Base-by-base conservation (phyloP, 495 filamentous ascomycete species). In the Aspergillus wentii region DNA sequence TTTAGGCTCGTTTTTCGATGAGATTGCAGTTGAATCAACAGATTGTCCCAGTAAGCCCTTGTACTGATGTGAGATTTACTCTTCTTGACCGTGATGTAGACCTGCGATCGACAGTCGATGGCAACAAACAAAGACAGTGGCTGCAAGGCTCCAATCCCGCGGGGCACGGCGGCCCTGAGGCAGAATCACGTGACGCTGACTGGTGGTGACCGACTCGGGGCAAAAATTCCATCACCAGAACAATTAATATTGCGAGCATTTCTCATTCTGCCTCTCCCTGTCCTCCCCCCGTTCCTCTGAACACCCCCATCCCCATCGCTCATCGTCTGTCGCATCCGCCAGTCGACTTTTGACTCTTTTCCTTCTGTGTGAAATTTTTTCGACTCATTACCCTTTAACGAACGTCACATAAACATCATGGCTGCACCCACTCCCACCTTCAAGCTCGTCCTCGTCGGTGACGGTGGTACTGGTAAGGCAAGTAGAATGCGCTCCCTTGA, bases 401-500 rank as follows among this genome's bases (percentile, higher is more conserved):
- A 38, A 49, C 33, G 40, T 57, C 51, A 56, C 49, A 62, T 53
- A 67, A 51, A 48, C 41, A 71, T 49, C 61, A 91, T 89, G 83
- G 76, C 82, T 47, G 57, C 59, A 38, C 62, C 60, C 48, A 78
- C 81, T 33, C 75, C 78, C 33, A 95, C 89, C 59, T 97, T 99
- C 80, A 99, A 99, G 87, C 85, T 99, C 59, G 94, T 99, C 53
- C 88, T 99, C 61, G 94, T 99, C 61, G 94, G 94, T 65, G 94
- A 99, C 69, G 94, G 94, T 74, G 94, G 94, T 76, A 99, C 94
- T 61, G 94, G 94, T 72, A 99, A 99, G 88, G 94, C 94, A 72
- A 65, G 78, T 74, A 49, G 13, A 30, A 46, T 45, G 10, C 22
- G 22, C 22, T 25, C 14, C 26, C 10, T 29, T 10, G 35, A 21